Conservation (phyloP, 1,284 basidiomycete genomes). For the Moniliophthora roreri region DNA sequence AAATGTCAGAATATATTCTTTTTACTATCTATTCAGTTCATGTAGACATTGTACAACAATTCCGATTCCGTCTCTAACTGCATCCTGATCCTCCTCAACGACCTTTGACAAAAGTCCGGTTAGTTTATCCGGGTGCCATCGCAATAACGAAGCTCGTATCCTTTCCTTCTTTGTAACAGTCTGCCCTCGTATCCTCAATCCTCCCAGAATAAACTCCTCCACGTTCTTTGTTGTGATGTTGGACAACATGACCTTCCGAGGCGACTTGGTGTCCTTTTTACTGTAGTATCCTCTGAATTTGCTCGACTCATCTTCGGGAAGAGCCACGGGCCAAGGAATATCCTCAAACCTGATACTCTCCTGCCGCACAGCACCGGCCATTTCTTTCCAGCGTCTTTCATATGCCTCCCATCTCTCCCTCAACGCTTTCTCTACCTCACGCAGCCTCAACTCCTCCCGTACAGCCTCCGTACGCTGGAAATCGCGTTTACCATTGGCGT, state of each 20-base stretch:
- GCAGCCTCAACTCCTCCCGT: slow-evolving; percentile 39
- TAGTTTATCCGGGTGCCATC: slow-evolving; percentile 78
- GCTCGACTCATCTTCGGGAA: background rate
- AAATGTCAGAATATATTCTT: no score
- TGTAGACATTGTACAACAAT: slow-evolving; percentile 13
- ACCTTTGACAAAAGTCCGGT: slow-evolving; percentile 50
- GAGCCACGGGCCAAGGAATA: slow-evolving; percentile 56
- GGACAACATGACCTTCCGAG: slow-evolving; percentile 23
- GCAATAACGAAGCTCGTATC: slow-evolving; percentile 56
- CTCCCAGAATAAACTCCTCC: slow-evolving; percentile 53
- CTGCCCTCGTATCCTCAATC: slow-evolving; percentile 39
- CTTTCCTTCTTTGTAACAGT: slow-evolving; percentile 48
- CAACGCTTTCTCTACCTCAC: slow-evolving; percentile 37
- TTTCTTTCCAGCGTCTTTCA: slow-evolving; percentile 44
- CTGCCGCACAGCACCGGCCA: slow-evolving; percentile 25
- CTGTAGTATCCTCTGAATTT: slow-evolving; percentile 18
- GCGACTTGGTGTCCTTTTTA: slow-evolving; percentile 5
- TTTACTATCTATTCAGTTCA: slow-evolving; percentile 8
- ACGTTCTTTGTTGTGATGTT: slow-evolving; percentile 45
- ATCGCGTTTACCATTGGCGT: slow-evolving; percentile 49
- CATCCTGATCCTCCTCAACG: slow-evolving; percentile 46
- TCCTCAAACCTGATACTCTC: slow-evolving; percentile 35
- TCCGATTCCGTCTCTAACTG: slow-evolving; percentile 36
- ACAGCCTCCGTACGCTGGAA: slow-evolving; percentile 44
- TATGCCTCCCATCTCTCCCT: slow-evolving; percentile 47